Evolutionary conservation across 495 filamentous ascomycete genomes (phyloP).

Genomic region (Talaromyces proteolyticus): DNA sequence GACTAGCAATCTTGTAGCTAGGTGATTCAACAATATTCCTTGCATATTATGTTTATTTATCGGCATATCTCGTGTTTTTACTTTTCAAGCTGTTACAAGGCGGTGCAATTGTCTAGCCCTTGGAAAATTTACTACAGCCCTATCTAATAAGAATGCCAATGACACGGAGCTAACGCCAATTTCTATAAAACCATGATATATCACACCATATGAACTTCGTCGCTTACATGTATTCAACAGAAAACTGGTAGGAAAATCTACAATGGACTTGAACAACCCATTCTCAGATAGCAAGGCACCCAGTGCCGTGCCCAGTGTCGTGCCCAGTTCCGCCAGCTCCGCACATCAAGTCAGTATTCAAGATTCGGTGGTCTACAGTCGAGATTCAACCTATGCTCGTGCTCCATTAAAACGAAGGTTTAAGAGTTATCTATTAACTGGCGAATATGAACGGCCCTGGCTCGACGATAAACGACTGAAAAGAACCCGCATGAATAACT

Average conservation of each 20-base stretch:
- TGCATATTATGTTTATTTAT: too few relatives aligned
- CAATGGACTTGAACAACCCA: conserved; percentile 3
- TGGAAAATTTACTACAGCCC: too few relatives aligned
- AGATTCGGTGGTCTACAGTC: not conserved
- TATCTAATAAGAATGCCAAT: not conserved
- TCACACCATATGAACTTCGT: not conserved
- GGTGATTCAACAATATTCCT: too few relatives aligned
- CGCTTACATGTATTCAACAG: not conserved
- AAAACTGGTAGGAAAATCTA: not conserved
- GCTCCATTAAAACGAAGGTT: conserved; percentile 13
- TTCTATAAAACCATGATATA: not conserved
- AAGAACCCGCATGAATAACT: conserved; percentile 20
- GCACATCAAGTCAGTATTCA: conserved; percentile 4
- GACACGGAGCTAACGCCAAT: too few relatives aligned
- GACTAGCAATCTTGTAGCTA: not conserved
- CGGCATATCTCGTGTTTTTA: too few relatives aligned
- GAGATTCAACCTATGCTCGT: conserved; percentile 2
- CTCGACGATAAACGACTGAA: conserved; percentile 17
- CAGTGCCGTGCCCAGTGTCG: not conserved
- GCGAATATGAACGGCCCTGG: conserved; percentile 34
- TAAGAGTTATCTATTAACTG: conserved; percentile 24
- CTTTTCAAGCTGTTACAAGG: too few relatives aligned
- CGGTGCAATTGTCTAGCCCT: too few relatives aligned
- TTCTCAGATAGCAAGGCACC: conserved; percentile 7
- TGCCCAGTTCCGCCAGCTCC: not conserved